Percentiles rank a stretch among this genome's conserved stretches.
phyloP scores from a whole-genome alignment of 345 rosid genomes.

The Brassica napus region DNA sequence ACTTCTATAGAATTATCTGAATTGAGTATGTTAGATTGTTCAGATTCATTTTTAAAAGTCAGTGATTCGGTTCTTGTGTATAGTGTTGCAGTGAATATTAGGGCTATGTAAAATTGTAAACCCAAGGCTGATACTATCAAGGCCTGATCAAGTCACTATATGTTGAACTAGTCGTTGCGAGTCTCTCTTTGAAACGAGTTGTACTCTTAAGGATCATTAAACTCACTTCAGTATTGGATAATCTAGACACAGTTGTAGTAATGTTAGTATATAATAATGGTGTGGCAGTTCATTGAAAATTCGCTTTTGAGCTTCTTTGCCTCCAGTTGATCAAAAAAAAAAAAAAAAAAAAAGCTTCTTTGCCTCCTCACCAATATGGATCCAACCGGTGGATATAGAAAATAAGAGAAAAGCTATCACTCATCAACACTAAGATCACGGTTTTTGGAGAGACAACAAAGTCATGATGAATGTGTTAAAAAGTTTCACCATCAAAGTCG shows the following conservation, averaged over 20 bases:
- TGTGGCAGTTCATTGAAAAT: background rate
- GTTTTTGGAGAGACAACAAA: background rate
- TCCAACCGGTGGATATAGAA: background rate
- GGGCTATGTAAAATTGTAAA: constrained; percentile 58
- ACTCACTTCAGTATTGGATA: constrained; percentile 6
- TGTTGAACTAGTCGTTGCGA: constrained; percentile 3
- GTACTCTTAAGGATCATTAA: background rate
- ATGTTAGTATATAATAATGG: background rate
- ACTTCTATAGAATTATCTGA: background rate
- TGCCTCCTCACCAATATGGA: background rate
- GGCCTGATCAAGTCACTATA: constrained; percentile 32
- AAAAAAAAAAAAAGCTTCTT: background rate
- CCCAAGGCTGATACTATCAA: constrained; percentile 55
- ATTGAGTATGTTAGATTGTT: background rate
- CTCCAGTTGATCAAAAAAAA: background rate
- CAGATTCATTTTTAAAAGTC: background rate
- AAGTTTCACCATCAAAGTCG: background rate
- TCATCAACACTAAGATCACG: background rate
- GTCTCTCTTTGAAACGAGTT: constrained; percentile 21
- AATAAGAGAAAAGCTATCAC: background rate
- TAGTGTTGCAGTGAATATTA: background rate
- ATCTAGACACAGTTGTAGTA: background rate
- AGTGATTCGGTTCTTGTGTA: background rate
- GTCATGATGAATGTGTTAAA: background rate
- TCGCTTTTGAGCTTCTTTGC: background rate